These are phyloP conservation scores for Phascolomyces articulosus DNA, from an alignment of 371 early-diverging fungal species.

Conservation along the genomic window DNA sequence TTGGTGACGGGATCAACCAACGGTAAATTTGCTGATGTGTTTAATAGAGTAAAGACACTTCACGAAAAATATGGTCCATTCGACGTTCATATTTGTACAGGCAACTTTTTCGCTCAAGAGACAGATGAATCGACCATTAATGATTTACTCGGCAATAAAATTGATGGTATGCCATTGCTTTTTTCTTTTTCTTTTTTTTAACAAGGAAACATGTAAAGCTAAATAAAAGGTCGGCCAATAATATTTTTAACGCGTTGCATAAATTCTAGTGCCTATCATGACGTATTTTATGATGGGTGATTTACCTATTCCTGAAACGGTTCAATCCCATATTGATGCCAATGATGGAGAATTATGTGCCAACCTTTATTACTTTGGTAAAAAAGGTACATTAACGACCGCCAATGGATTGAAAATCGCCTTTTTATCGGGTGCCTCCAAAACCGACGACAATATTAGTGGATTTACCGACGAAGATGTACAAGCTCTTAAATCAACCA, in stretches of 20 bases:
- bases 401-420: conserved; percentile 76
- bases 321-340: conserved; percentile 54
- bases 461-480: conserved; percentile 20
- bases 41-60: conserved; percentile 72
- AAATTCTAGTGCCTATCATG: conserved; percentile 73
- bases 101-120: conserved; percentile 76
- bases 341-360: conserved; percentile 78
- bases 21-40: conserved; percentile 63
- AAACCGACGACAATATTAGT: no score
- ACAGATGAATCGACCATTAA: conserved; percentile 44
- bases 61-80: conserved; percentile 87
- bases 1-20: conserved; percentile 74
- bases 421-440: conserved; percentile 63
- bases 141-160: conserved; percentile 56
- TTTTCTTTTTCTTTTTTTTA: background rate
- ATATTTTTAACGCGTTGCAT: no score
- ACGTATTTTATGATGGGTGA: conserved; percentile 79
- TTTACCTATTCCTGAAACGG: conserved; percentile 57
- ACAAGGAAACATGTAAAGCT: no score
- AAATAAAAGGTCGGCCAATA: no score
- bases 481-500: conserved; percentile 24
- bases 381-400: conserved; percentile 70
- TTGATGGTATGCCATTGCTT: conserved; percentile 66
- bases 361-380: conserved; percentile 77
- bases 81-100: conserved; percentile 75